Evolutionary conservation across 1,284 basidiomycete genomes (phyloP), one percentile per base, ranked within the genome.

Genomic region (Retiboletus fuscus): DNA sequence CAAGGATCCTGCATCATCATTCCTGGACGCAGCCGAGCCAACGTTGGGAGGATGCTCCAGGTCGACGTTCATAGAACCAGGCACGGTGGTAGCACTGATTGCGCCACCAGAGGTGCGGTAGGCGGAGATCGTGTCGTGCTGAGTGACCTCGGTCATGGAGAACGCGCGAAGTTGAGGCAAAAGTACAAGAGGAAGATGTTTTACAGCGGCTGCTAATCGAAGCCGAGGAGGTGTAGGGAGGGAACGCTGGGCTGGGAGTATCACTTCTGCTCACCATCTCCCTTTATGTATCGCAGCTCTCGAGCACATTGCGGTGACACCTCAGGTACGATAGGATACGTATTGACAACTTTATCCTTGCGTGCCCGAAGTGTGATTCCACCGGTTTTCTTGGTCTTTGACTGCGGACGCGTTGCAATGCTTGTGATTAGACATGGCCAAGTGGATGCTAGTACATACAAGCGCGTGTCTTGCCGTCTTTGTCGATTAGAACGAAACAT

Each of bases 201-300:
- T 55, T 57, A 70, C 62, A 67, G 60, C 18, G 39, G 11, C 34
- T 49, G 49, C 3, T 26, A 61, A 47, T 55, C 34, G 64, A 67
- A 53, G 60, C 43, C 24, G 26, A 44, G 55, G 60, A 71, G 46
- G 55, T 24, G 66, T 47, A 60, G 60, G 64, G 41, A 61, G 63
- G 53, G 51, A 58, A 43, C 44, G 43, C 47, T 28, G 26, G 46
- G 66, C 44, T 49, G 75, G 44, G 47, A 16, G 49, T 53, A 49
- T 66, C 47, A 18, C 12, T 47, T 6, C 5, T 20, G 22, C 62
- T 68, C 30, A 66, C 62, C 57, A 43, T 66, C 61, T 30, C 41
- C 55, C 63, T 66, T 80, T 80, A 80, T 71, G 64, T 75, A 67
- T 49, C 47, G 26, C 22, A 30, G 22, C 47, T 18, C 41, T 26